Evolutionary conservation across 2,329 filamentous ascomycete genomes (phyloP).

Genomic region (Penicillium sp.): DNA sequence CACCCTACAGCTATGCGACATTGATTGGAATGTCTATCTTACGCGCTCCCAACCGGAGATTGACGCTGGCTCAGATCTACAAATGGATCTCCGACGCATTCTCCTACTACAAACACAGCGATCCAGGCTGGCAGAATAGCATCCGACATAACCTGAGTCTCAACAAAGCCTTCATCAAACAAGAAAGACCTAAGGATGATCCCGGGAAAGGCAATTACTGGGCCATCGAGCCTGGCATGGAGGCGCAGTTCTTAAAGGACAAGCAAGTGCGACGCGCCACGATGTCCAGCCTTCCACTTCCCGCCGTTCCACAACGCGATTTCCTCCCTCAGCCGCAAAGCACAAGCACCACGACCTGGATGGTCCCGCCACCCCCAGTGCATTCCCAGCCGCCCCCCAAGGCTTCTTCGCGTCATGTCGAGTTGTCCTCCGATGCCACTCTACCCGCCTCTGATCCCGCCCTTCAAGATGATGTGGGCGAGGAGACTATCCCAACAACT

Average conservation of each 20-base stretch:
- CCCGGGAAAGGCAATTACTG: constrained; percentile 98
- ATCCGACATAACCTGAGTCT: constrained; percentile 96
- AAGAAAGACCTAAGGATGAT: constrained; percentile 92
- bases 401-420: constrained; percentile 34
- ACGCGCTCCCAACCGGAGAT: constrained; percentile 70
- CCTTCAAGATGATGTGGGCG: constrained; percentile 49
- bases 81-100: constrained; percentile 98
- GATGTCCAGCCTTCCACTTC: constrained; percentile 41
- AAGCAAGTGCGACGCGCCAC: constrained; percentile 54
- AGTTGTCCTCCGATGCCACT: constrained; percentile 71
- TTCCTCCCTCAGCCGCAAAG: constrained; percentile 27
- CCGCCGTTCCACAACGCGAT: constrained; percentile 30
- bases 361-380: constrained; percentile 26
- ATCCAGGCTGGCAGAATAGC: constrained; percentile 97
- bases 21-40: constrained; percentile 97
- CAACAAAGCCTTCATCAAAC: constrained; percentile 94
- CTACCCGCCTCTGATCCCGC: constrained; percentile 64
- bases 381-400: constrained; percentile 12
- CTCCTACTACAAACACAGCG: constrained; percentile 74
- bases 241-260: constrained; percentile 82
- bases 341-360: constrained; percentile 31
- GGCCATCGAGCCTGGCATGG: constrained; percentile 85
- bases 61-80: constrained; percentile 94
- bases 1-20: constrained; percentile 85
- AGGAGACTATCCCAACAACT: constrained; percentile 38